These are phyloP conservation scores for Pseudonectria foliicola DNA, from an alignment of 2,329 filamentous ascomycete genomes.

Conservation along the genomic window DNA sequence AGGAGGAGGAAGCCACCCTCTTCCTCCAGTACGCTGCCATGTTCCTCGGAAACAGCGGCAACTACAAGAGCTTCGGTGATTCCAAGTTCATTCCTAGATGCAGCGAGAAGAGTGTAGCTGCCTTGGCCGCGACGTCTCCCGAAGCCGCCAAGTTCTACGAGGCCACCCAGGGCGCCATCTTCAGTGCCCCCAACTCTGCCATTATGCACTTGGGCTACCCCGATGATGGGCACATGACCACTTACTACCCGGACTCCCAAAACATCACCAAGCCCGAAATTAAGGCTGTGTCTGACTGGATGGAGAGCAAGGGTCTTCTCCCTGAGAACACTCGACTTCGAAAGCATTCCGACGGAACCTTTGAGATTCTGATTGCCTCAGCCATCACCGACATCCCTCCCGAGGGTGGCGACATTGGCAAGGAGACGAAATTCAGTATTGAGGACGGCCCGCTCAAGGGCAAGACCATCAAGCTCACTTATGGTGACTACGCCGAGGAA, in stretches of 20 bases:
- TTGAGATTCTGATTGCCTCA: slow-evolving; percentile 70
- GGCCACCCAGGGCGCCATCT: slow-evolving; percentile 64
- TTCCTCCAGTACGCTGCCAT: slow-evolving; percentile 74
- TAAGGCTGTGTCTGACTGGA: slow-evolving; percentile 61
- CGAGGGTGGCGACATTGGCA: slow-evolving; percentile 61
- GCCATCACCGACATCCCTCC: slow-evolving; percentile 52
- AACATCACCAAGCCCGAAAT: slow-evolving; percentile 71
- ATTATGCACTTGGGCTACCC: slow-evolving; percentile 71
- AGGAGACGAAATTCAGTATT: slow-evolving; percentile 54
- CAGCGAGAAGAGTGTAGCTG: slow-evolving; percentile 53
- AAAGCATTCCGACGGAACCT: slow-evolving; percentile 57
- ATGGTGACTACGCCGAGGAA: slow-evolving; percentile 66
- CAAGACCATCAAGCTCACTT: slow-evolving; percentile 63
- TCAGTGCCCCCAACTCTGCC: slow-evolving; percentile 55
- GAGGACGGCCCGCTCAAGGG: slow-evolving; percentile 54
- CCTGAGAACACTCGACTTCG: slow-evolving; percentile 70
- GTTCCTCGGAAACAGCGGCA: slow-evolving; percentile 74
- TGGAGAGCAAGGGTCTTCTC: slow-evolving; percentile 64
- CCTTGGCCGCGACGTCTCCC: slow-evolving; percentile 53
- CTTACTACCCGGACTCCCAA: slow-evolving; percentile 73
- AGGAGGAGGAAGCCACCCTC: slow-evolving; percentile 53
- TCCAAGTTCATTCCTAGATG: slow-evolving; percentile 75
- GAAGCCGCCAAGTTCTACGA: slow-evolving; percentile 59
- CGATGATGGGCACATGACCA: slow-evolving; percentile 69
- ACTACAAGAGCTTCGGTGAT: slow-evolving; percentile 84